Conservation (phyloP, 257 asterid species). For the Solanum ossicruentum region DNA sequence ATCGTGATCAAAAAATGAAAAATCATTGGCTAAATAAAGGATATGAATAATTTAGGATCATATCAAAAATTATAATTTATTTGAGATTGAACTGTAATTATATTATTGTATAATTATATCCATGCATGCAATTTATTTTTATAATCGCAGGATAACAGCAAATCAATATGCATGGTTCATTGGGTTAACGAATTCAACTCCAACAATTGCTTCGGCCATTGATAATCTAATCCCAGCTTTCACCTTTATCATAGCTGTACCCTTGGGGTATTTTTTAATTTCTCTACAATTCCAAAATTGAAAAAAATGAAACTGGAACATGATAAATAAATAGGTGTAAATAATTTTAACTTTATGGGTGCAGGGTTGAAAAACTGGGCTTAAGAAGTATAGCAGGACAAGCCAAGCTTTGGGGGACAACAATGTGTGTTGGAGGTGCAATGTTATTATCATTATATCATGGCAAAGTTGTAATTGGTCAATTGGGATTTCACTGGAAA, state of each 20-base stretch:
- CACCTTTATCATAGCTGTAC: conserved; percentile 64
- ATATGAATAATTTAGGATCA: neutral
- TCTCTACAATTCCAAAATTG: neutral
- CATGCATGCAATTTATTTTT: neutral
- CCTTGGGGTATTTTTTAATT: conserved; percentile 46
- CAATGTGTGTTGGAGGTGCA: conserved; percentile 73
- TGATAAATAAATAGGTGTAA: neutral
- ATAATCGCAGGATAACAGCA: conserved; percentile 43
- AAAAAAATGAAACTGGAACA: neutral
- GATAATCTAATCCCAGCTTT: conserved; percentile 66
- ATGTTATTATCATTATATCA: conserved; percentile 56
- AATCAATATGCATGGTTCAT: conserved; percentile 66
- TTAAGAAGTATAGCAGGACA: conserved; percentile 47
- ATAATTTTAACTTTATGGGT: neutral
- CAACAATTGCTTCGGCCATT: conserved; percentile 79
- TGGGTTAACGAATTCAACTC: conserved; percentile 72
- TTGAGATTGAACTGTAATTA: neutral
- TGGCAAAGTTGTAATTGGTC: conserved; percentile 36
- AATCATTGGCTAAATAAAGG: too few relatives aligned
- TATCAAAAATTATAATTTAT: neutral
- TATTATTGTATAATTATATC: neutral
- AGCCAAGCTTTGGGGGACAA: conserved; percentile 59
- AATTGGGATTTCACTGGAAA: conserved; percentile 58
- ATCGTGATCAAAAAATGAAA: neutral
- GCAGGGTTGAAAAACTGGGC: conserved; percentile 49